phyloP scores from a whole-genome alignment of 306 rosid genomes.

The Casuarina cunninghamiana region DNA sequence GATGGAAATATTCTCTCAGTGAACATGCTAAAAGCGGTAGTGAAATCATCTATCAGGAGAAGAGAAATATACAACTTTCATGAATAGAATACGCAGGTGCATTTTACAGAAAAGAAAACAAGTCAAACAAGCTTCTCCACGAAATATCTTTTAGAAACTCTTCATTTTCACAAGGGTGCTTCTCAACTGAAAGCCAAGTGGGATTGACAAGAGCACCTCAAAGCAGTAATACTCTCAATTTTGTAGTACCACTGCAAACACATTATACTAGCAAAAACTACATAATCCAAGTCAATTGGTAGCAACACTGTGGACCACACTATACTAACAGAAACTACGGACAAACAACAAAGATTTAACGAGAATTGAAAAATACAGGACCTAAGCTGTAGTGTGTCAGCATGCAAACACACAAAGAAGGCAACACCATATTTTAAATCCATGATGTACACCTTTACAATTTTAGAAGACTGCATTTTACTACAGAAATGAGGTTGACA shows the following conservation, averaged over 20 bases:
- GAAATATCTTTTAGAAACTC: not conserved
- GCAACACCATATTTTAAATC: not conserved
- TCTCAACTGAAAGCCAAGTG: not conserved
- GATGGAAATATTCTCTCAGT: not conserved
- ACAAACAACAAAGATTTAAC: not conserved
- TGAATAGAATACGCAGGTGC: not conserved
- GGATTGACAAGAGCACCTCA: not conserved
- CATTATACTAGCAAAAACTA: not conserved
- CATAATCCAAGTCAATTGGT: not conserved
- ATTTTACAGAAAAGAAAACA: not conserved
- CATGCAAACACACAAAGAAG: not conserved
- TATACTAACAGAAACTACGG: not conserved
- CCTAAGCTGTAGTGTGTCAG: not conserved
- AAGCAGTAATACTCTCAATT: not conserved
- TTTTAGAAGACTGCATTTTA: not conserved
- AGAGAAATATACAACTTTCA: constrained; percentile 5
- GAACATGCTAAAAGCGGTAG: not conserved
- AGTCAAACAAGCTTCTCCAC: not conserved
- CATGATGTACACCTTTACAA: not conserved
- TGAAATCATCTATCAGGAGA: not conserved
- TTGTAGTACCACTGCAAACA: not conserved
- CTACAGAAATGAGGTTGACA: not conserved
- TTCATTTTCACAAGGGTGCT: not conserved
- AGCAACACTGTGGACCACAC: not conserved
- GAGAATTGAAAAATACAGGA: not conserved